Conservation (phyloP, 768 basidiomycete species). For the Leccinum obscurum region DNA sequence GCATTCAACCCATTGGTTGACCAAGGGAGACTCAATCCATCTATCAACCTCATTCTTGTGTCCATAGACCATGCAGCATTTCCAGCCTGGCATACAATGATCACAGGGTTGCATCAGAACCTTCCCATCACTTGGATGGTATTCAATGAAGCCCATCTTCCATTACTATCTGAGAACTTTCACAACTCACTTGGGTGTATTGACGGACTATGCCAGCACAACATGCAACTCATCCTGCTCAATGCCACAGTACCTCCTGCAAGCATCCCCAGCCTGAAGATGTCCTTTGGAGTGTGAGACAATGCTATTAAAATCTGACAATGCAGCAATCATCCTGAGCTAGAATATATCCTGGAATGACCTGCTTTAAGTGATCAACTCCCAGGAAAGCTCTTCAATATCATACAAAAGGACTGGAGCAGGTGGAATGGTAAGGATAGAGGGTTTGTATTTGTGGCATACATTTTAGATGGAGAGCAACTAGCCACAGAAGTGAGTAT, state of each 20-base stretch:
- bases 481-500: not conserved
- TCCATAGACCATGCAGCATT: not conserved
- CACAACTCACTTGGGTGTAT: not conserved
- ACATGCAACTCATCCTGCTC: not conserved
- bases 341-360: not conserved
- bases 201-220: not conserved
- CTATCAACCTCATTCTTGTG: not conserved
- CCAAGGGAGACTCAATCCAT: not conserved
- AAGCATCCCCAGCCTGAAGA: rapidly evolving
- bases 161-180: not conserved
- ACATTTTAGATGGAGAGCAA: not conserved
- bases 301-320: not conserved
- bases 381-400: not conserved
- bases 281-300: not conserved
- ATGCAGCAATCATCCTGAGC: not conserved
- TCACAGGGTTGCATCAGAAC: not conserved
- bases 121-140: not conserved
- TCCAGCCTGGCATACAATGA: not conserved
- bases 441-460: not conserved
- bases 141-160: not conserved
- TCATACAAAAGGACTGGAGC: too few species aligned
- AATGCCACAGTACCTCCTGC: not conserved
- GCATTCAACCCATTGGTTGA: not conserved
- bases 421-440: not conserved
- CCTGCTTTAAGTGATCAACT: not conserved